These are phyloP conservation scores for Tephrocybe sp. DNA, from an alignment of 768 basidiomycete species.

Conservation along the genomic window DNA sequence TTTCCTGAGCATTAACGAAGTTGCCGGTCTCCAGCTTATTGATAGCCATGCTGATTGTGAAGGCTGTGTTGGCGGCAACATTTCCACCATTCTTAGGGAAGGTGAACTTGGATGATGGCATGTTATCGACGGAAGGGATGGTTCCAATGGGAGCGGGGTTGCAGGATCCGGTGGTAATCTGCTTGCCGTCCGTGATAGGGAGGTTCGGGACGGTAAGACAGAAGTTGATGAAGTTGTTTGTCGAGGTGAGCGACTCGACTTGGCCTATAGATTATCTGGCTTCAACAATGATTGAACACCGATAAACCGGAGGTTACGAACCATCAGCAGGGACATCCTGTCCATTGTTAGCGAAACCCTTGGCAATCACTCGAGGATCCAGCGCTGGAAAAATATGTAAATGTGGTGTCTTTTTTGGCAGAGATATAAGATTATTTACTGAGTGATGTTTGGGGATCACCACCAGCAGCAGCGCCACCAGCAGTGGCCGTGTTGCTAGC, in stretches of 20 bases:
- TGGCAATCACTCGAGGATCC: constrained; percentile 49
- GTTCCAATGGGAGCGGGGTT: constrained; percentile 55
- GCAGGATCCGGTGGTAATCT: constrained; percentile 48
- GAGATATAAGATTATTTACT: constrained; percentile 25
- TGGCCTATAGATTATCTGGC: constrained; percentile 30
- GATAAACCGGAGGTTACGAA: constrained; percentile 10
- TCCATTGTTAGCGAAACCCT: constrained; percentile 50
- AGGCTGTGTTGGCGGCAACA: constrained; percentile 41
- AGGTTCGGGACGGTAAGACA: constrained; percentile 41
- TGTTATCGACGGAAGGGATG: constrained; percentile 42
- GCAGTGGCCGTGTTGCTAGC: constrained; percentile 4
- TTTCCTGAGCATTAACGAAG: constrained; percentile 49
- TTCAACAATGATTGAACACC: background rate
- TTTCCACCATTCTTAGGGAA: constrained; percentile 39
- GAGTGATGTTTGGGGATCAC: constrained; percentile 45
- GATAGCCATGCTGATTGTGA: constrained; percentile 47
- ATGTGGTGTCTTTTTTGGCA: background rate
- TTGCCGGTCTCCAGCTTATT: constrained; percentile 40
- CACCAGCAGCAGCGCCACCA: constrained; percentile 13
- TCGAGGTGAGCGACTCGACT: constrained; percentile 48
- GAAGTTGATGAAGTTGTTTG: constrained; percentile 62
- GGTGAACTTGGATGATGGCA: constrained; percentile 46
- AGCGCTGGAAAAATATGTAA: constrained; percentile 37
- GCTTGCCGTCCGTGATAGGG: constrained; percentile 54
- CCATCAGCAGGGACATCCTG: constrained; percentile 39